phyloP scores from a whole-genome alignment of 1,284 basidiomycete genomes.

The Tausonia pullulans region DNA sequence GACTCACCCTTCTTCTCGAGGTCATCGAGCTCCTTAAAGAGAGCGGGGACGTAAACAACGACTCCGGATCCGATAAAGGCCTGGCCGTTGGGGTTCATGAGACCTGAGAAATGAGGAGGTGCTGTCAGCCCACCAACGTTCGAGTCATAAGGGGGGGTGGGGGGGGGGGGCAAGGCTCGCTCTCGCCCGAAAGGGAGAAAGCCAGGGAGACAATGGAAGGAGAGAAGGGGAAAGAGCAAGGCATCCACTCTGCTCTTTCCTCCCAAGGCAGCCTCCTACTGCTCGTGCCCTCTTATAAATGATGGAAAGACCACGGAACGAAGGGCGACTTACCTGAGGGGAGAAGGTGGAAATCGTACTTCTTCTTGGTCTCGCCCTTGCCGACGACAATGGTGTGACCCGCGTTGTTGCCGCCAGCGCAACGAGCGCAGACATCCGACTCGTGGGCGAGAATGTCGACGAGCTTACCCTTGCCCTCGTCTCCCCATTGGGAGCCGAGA shows the following conservation, averaged over 20 bases:
- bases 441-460: constrained; percentile 84
- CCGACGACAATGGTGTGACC: constrained; percentile 92
- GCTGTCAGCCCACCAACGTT: too few relatives aligned
- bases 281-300: not conserved
- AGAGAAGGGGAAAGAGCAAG: not conserved
- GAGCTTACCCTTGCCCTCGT: constrained; percentile 92
- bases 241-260: not conserved
- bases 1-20: constrained; percentile 67
- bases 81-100: constrained; percentile 77
- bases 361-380: constrained; percentile 59
- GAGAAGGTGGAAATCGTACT: constrained; percentile 90
- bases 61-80: constrained; percentile 90
- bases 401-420: constrained; percentile 96
- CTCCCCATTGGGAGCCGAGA: constrained; percentile 86
- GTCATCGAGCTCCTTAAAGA: constrained; percentile 86
- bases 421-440: constrained; percentile 86
- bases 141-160: too few relatives aligned
- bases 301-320: not conserved
- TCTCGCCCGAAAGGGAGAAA: not conserved
- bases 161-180: too few relatives aligned
- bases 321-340: constrained; percentile 61
- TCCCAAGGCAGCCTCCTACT: too few relatives aligned
- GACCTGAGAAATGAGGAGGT: constrained; percentile 42
- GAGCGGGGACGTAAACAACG: constrained; percentile 88
- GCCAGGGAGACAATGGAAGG: not conserved